Conservation (phyloP, 441 rosid species). For the Adansonia gregorii region DNA sequence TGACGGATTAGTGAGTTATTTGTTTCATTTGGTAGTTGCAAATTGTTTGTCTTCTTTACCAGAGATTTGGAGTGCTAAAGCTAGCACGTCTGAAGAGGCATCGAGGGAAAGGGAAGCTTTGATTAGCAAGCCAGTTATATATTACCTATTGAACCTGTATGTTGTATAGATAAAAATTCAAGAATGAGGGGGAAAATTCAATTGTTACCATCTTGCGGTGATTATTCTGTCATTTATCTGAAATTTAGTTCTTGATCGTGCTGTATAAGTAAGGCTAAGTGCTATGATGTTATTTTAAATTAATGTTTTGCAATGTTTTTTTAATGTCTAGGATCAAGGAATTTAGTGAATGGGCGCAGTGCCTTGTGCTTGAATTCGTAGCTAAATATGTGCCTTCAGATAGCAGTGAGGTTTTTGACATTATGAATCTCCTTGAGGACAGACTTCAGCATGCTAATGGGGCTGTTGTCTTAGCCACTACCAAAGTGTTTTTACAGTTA, state of each 20-base stretch:
- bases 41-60: slow-evolving; percentile 84
- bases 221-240: background rate
- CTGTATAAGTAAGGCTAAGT: background rate
- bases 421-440: slow-evolving; percentile 98
- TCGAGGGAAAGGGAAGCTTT: slow-evolving; percentile 79
- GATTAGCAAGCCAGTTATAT: slow-evolving; percentile 76
- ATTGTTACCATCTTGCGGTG: background rate
- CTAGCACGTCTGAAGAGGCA: slow-evolving; percentile 85
- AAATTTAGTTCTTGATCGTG: background rate
- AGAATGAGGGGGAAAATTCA: background rate
- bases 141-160: slow-evolving; percentile 76
- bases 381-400: slow-evolving; percentile 90
- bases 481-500: slow-evolving; percentile 82
- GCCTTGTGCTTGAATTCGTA: slow-evolving; percentile 91
- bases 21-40: slow-evolving; percentile 71
- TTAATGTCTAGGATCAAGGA: slow-evolving; percentile 74
- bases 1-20: slow-evolving; percentile 9
- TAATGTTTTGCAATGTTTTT: slow-evolving; percentile 25
- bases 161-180: slow-evolving; percentile 16
- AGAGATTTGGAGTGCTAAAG: slow-evolving; percentile 94
- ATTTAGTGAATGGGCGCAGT: slow-evolving; percentile 96
- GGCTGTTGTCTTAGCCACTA: slow-evolving; percentile 92
- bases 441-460: slow-evolving; percentile 99
- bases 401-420: slow-evolving; percentile 89
- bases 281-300: slow-evolving; percentile 16